Conservation (phyloP, 768 basidiomycete genomes). For the Trametes gibbosa region DNA sequence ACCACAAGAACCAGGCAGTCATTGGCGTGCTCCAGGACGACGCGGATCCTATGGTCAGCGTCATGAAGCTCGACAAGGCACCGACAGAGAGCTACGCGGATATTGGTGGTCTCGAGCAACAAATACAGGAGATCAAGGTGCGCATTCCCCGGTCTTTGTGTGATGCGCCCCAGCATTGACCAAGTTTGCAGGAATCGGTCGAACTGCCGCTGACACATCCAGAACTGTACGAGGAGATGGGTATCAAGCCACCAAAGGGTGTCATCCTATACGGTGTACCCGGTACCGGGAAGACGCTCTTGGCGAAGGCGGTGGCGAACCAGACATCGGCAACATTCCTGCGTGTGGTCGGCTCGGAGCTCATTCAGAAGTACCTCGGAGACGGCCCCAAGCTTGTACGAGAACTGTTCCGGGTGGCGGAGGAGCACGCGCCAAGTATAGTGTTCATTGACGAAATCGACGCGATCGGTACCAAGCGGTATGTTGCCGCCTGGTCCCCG, state of each 20-base stretch:
- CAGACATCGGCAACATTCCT: slow-evolving; percentile 98
- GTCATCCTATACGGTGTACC: slow-evolving; percentile 99
- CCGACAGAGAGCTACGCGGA: slow-evolving; percentile 99
- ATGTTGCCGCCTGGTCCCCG: slow-evolving; percentile 22
- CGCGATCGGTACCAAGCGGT: slow-evolving; percentile 97
- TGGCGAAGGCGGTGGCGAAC: slow-evolving; percentile 97
- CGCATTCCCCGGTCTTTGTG: slow-evolving; percentile 18
- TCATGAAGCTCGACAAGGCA: slow-evolving; percentile 99
- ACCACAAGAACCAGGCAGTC: slow-evolving; percentile 94
- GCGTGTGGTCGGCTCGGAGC: slow-evolving; percentile 94
- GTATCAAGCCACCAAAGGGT: slow-evolving; percentile 99
- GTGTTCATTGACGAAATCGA: slow-evolving; percentile 99
- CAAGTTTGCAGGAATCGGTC: slow-evolving; percentile 79
- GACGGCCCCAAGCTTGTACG: slow-evolving; percentile 98
- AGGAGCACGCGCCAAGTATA: slow-evolving; percentile 97
- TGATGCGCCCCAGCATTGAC: neutral
- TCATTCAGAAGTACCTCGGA: slow-evolving; percentile 99
- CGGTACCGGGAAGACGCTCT: slow-evolving; percentile 95
- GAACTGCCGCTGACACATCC: slow-evolving; percentile 97
- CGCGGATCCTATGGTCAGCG: slow-evolving; percentile 91
- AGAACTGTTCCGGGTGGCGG: slow-evolving; percentile 94
- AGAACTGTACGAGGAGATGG: slow-evolving; percentile 99
- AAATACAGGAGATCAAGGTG: slow-evolving; percentile 99
- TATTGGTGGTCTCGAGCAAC: slow-evolving; percentile 92
- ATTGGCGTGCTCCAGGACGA: slow-evolving; percentile 97